These are phyloP conservation scores for Triticum aestivum DNA, from an alignment of 176 grass and related monocot genomes.

Conservation along the genomic window DNA sequence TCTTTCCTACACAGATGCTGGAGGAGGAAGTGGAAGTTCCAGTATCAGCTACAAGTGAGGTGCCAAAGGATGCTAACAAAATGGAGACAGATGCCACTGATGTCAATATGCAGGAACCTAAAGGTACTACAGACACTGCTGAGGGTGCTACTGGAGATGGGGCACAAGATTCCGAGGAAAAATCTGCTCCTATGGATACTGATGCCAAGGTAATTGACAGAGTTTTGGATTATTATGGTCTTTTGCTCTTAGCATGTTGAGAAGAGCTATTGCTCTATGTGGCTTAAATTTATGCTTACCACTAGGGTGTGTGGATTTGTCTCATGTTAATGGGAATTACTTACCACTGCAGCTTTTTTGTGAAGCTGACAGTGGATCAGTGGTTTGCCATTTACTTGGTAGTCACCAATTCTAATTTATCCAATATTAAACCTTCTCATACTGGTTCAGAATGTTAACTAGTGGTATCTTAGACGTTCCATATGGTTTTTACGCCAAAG, in stretches of 20 bases:
- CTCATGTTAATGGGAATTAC: neutral
- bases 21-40: constrained; percentile 85
- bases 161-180: constrained; percentile 42
- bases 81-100: constrained; percentile 77
- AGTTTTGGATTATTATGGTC: neutral
- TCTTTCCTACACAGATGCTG: constrained; percentile 57
- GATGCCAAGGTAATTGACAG: constrained; percentile 64
- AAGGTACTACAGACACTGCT: constrained; percentile 15
- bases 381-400: neutral
- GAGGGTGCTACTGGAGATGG: constrained; percentile 50
- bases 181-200: constrained; percentile 57
- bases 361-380: neutral
- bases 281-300: neutral
- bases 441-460: neutral
- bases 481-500: neutral
- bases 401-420: neutral
- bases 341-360: neutral
- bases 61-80: constrained; percentile 47
- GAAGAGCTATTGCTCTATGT: neutral
- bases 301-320: neutral
- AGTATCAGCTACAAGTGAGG: constrained; percentile 43
- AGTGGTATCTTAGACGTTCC: neutral
- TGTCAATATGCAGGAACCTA: constrained; percentile 48
- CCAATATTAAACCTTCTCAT: neutral
- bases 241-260: neutral